Base-by-base conservation (phyloP, 225 moss, liverwort and hornwort species). In the Antitrichia curtipendula region DNA sequence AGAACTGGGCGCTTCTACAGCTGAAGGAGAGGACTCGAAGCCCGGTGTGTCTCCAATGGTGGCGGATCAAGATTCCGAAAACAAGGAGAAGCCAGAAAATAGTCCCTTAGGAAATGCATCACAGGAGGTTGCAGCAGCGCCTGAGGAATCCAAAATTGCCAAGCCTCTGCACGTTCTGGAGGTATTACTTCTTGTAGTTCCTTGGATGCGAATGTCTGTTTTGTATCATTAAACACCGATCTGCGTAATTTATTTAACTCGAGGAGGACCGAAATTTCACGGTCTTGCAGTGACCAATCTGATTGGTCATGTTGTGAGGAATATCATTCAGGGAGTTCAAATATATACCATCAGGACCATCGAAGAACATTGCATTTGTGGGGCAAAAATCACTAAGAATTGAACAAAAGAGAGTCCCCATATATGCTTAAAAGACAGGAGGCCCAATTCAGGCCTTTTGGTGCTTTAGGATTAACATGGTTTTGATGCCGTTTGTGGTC, bases 161-260 rank as follows among this genome's bases (percentile, higher is more conserved):
- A 94, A 94, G 80, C 93, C 93, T 47, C 92, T 94, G 58, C 92
- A 75, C 49, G 90, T 94, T 86, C 90, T 94, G 28, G 94, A 94
- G 93, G 88, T 91, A 86, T 31, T 52, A 47, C 45, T 74, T 80
- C 22, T 76, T 83, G 49, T 45, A 10, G 40, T 86, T 34, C 50
- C 34, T 52, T 64, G 22, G 59, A 49, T 47, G 64, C 13, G 36
- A 79, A 61, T 80, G 13, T 74, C 31, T 38, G 40, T 36, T 69
- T 66, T 83, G 50, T 24, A 45, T 79, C 21, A 81, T 70, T 75
- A 52, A 57, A 59, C 58, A 78, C 27, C 57, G 18, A 64, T 43
- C 49, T 78, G 23, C 32, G 45, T 62, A 29, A 58, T 75, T 69
- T 88, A 70, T 63, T 57, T 19, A 66, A 58, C 5, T 58, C 8